A percentile compares a stretch with the other conserved stretches of the same genome.
These are phyloP conservation scores for Pisolithus tinctorius DNA, from an alignment of 768 basidiomycete genomes.

Conservation along the genomic window DNA sequence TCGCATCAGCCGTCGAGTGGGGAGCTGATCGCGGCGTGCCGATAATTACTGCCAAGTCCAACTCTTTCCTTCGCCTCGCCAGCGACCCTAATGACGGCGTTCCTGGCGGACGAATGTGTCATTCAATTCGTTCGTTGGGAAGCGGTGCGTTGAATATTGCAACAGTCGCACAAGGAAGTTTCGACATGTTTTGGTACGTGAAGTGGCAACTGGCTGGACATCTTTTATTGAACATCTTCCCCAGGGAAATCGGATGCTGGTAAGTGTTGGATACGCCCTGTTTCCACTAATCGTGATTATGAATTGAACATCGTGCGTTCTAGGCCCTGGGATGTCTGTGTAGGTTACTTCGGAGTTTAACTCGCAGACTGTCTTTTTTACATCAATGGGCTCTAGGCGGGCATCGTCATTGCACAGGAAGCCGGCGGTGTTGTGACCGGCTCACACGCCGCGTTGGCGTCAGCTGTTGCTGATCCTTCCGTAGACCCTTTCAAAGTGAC, in stretches of 20 bases:
- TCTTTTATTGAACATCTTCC: neutral
- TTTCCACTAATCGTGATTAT: neutral
- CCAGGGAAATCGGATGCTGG: conserved; percentile 78
- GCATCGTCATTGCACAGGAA: conserved; percentile 85
- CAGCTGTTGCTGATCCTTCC: conserved; percentile 17
- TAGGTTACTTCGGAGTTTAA: conserved; percentile 22
- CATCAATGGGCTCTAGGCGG: conserved; percentile 45
- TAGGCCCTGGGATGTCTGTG: conserved; percentile 84
- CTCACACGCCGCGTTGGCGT: conserved; percentile 42
- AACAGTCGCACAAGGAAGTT: conserved; percentile 80
- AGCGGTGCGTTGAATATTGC: conserved; percentile 80
- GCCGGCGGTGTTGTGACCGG: conserved; percentile 80
- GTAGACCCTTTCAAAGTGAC: conserved; percentile 53
- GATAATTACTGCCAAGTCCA: conserved; percentile 50
- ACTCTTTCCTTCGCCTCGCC: conserved; percentile 68
- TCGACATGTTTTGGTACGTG: conserved; percentile 81
- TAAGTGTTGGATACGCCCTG: conserved; percentile 20
- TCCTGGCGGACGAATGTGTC: conserved; percentile 73
- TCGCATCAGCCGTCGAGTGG: conserved; percentile 69
- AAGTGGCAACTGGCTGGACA: neutral
- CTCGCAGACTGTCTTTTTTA: neutral
- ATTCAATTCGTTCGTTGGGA: conserved; percentile 77
- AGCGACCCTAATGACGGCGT: conserved; percentile 57
- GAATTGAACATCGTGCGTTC: neutral
- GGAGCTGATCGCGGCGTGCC: conserved; percentile 65